Base-by-base conservation (phyloP, 768 basidiomycete species). In the Tylopilus subfusipes region DNA sequence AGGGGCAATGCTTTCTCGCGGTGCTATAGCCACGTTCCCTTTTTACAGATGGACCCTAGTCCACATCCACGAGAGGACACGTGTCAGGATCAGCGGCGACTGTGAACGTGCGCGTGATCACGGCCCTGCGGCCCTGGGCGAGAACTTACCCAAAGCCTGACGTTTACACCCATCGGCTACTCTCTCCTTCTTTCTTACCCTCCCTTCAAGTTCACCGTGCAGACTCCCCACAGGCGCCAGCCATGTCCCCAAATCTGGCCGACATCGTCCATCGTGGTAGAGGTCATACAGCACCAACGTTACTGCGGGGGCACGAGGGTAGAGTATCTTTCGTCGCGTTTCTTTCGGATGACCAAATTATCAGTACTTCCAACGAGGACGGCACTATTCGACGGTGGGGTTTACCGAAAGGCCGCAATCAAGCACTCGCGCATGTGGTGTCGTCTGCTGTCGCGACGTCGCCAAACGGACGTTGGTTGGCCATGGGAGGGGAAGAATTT, bases 341-440 rank as follows among this genome's bases (percentile, higher is more conserved):
- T 36, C 19, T 59, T 24, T 64, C 61, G 1, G 40, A 50, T 7
- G 49, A 53, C 24, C 45, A 52, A 2, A 47, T 64, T 11, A 49
- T 64, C n/a, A 66, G 63, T 8, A 57, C 63, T 4, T 63, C 63
- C 19, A 54, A 54, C 29, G 52, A 52, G 14, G 63, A 64, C 53
- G 38, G 12, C 29, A 60, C 57, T 31, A 33, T 66, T n/a, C 63
- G 57, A 14, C 53, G 14, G n/a, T 64, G 61, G 61, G 44, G 16
- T 44, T 33, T 65, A 22, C 21, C 57, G 0, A 31, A 56, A 13
- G 50, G 51, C 6, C 36, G 13, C 5, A 22, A 29, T 13, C 18
- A 51, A 8, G 18, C 60, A 18, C 14, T 66, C 5, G 55, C 27
- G n/a, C 57, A 56, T 27, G n/a, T 13, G 5, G 22, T 46, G 13